These are phyloP conservation scores for Biancaea sappan DNA, from an alignment of 306 rosid genomes.

Conservation along the genomic window DNA sequence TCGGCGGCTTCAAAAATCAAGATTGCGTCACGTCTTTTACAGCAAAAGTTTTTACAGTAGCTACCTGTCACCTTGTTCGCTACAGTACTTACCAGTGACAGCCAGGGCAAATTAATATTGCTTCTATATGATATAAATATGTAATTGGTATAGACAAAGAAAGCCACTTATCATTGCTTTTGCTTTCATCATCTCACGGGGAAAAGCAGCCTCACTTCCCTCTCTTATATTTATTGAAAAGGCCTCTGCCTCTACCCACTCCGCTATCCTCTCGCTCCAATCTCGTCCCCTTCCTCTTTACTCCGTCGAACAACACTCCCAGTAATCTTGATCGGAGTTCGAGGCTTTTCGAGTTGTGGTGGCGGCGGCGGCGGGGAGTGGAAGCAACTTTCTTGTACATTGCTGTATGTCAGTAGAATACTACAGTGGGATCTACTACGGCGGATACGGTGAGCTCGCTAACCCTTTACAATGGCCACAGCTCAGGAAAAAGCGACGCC, in stretches of 20 bases:
- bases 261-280: neutral
- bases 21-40: neutral
- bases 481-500: slow-evolving; percentile 88
- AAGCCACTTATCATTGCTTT: neutral
- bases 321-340: neutral
- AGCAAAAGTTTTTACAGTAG: no score
- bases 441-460: slow-evolving; percentile 64
- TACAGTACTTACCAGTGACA: neutral
- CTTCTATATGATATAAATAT: no score
- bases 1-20: no score
- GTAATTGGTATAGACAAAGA: neutral
- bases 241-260: neutral
- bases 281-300: neutral
- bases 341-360: neutral
- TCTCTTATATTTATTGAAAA: neutral
- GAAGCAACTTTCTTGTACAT: slow-evolving; percentile 11
- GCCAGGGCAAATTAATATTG: neutral
- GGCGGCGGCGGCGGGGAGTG: slow-evolving; percentile 26
- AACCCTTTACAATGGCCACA: slow-evolving; percentile 91
- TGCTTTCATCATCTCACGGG: slow-evolving; percentile 23
- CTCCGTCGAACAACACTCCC: neutral
- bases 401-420: slow-evolving; percentile 84
- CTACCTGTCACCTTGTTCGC: neutral
- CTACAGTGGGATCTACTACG: slow-evolving; percentile 57
- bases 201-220: neutral